Percentiles rank a stretch among this genome's conserved stretches.
These are phyloP conservation scores for Debaryomyces robertsiae DNA, from an alignment of 1,139 yeast species.

Conservation along the genomic window DNA sequence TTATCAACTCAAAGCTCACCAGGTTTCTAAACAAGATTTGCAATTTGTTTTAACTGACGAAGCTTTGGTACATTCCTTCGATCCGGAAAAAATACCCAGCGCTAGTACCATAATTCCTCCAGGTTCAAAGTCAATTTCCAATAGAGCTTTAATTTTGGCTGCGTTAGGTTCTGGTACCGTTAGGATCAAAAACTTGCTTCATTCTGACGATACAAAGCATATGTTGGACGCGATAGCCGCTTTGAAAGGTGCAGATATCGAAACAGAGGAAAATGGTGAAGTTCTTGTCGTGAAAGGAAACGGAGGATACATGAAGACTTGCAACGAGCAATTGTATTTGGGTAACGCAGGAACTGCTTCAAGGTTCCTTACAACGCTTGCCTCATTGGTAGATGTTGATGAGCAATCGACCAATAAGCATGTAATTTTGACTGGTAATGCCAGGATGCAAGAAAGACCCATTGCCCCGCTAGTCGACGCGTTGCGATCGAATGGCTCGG, in stretches of 20 bases:
- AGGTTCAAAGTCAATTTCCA: slow-evolving; percentile 95
- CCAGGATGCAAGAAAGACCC: slow-evolving; percentile 97
- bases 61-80: slow-evolving; percentile 62
- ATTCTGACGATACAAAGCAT: slow-evolving; percentile 93
- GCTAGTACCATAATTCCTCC: slow-evolving; percentile 75
- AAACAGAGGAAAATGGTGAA: slow-evolving; percentile 85
- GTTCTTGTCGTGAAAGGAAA: slow-evolving; percentile 84
- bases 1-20: slow-evolving; percentile 84
- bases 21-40: slow-evolving; percentile 77
- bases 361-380: slow-evolving; percentile 88
- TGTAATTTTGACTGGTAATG: slow-evolving; percentile 85
- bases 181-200: slow-evolving; percentile 78
- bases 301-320: slow-evolving; percentile 72
- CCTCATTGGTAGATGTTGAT: slow-evolving; percentile 64
- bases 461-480: slow-evolving; percentile 97
- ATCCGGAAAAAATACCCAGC: slow-evolving; percentile 36
- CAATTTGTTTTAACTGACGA: slow-evolving; percentile 86
- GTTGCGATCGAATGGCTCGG: slow-evolving; percentile 74
- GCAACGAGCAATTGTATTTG: slow-evolving; percentile 68
- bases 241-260: slow-evolving; percentile 79
- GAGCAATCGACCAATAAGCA: slow-evolving; percentile 36
- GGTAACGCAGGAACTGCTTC: slow-evolving; percentile 99
- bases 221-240: slow-evolving; percentile 86
- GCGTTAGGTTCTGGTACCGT: slow-evolving; percentile 89
- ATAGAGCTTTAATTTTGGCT: slow-evolving; percentile 90